A percentile compares a stretch with the other conserved stretches of the same genome.
These are phyloP conservation scores for Hibiscus syriacus DNA, from an alignment of 345 rosid genomes.

Conservation along the genomic window DNA sequence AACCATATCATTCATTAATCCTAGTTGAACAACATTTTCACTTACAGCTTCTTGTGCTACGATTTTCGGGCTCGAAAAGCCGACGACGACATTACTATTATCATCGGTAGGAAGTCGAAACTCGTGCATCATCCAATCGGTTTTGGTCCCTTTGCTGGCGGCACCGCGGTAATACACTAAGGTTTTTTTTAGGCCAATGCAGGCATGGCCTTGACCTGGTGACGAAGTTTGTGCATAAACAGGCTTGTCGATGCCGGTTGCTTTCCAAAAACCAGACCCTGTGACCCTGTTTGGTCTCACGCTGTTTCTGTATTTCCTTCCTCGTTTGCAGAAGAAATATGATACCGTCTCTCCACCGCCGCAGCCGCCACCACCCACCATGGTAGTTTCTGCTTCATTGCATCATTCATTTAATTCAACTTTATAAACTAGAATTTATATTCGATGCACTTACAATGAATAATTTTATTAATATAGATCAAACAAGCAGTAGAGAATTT, in stretches of 20 bases:
- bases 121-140: slow-evolving; percentile 99
- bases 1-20: not conserved
- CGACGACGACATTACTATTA: slow-evolving; percentile 9
- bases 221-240: slow-evolving; percentile 26
- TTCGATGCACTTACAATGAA: too few relatives aligned
- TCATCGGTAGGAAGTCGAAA: slow-evolving; percentile 64
- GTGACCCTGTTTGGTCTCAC: slow-evolving; percentile 91
- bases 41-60: slow-evolving; percentile 62
- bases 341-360: slow-evolving; percentile 39
- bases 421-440: too few relatives aligned
- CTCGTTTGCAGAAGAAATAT: slow-evolving; percentile 88
- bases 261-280: slow-evolving; percentile 95
- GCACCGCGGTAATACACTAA: slow-evolving; percentile 81
- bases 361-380: slow-evolving; percentile 19
- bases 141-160: slow-evolving; percentile 92
- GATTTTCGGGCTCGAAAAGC: slow-evolving; percentile 14
- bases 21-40: not conserved
- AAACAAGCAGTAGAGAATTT: too few relatives aligned
- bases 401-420: not conserved
- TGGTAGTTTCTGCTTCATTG: slow-evolving; percentile 27
- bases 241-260: slow-evolving; percentile 88
- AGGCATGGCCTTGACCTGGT: slow-evolving; percentile 32
- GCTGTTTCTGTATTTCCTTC: slow-evolving; percentile 88
- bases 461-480: not conserved
- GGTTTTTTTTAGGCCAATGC: slow-evolving; percentile 84